phyloP scores from a whole-genome alignment of 768 basidiomycete species.

The Pseudohyphozyma bogoriensis region DNA sequence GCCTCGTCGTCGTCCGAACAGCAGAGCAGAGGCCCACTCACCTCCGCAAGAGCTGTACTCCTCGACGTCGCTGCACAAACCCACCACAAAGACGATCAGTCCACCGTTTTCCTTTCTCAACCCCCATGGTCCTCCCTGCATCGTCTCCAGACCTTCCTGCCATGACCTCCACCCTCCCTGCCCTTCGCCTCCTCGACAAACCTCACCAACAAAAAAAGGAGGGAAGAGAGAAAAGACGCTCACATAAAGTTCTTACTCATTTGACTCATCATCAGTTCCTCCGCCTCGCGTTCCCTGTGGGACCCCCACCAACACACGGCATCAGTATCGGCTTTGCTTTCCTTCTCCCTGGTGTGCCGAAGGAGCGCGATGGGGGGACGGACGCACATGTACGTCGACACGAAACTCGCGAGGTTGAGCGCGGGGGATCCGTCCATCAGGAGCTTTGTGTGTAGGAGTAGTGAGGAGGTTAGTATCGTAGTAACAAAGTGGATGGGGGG shows the following conservation, averaged over 20 bases:
- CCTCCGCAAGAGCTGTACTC: conserved; percentile 28
- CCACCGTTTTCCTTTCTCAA: not conserved
- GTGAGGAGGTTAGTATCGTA: not conserved
- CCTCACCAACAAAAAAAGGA: too few species aligned
- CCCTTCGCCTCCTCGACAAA: too few species aligned
- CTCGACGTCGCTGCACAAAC: conserved; percentile 24
- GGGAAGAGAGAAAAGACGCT: too few species aligned
- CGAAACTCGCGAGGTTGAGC: conserved; percentile 21
- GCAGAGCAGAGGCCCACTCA: not conserved
- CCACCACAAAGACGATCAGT: not conserved
- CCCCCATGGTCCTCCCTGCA: too few species aligned
- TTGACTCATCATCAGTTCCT: conserved; percentile 32
- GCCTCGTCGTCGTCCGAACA: conserved; percentile 5
- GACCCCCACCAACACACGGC: too few species aligned
- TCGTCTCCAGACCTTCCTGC: too few species aligned
- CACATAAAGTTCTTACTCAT: too few species aligned
- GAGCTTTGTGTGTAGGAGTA: conserved; percentile 1
- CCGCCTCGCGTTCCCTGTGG: conserved; percentile 31
- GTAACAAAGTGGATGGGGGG: too few species aligned
- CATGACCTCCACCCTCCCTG: too few species aligned
- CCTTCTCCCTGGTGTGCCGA: too few species aligned
- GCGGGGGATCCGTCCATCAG: conserved; percentile 28
- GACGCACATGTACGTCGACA: conserved; percentile 30
- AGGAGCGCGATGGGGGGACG: too few species aligned
- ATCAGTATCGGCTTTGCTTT: too few species aligned